Conservation (phyloP, 192 early-diverging fungal species). For the Coemansia sp. region DNA sequence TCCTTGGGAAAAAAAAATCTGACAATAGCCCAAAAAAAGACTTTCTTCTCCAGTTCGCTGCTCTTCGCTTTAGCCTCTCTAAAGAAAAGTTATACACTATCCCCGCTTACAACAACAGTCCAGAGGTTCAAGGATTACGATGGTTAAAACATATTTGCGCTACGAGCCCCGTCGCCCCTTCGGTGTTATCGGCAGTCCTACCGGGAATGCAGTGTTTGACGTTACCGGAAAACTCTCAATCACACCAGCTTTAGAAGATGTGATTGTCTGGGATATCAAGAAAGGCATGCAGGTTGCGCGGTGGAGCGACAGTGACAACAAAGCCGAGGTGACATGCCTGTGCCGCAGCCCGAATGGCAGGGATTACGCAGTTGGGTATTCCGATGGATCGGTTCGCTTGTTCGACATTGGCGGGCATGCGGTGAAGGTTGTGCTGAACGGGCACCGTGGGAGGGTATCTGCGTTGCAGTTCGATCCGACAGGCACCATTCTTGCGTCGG, state of each 20-base stretch:
- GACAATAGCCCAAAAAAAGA: neutral
- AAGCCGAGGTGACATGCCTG: conserved; percentile 83
- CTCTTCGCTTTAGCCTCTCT: too few relatives aligned
- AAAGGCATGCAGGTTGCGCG: conserved; percentile 70
- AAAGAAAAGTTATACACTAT: neutral
- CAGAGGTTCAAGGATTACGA: neutral
- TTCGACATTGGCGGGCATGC: conserved; percentile 66
- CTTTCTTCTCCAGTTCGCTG: too few relatives aligned
- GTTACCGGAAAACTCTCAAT: conserved; percentile 69
- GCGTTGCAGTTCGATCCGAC: conserved; percentile 76
- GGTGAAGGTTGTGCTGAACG: conserved; percentile 77
- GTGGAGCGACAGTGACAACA: conserved; percentile 83
- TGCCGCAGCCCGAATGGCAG: conserved; percentile 64
- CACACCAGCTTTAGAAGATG: conserved; percentile 79
- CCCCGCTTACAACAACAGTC: neutral
- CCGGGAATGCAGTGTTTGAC: conserved; percentile 72
- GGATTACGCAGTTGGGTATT: conserved; percentile 88
- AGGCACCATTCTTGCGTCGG: conserved; percentile 85
- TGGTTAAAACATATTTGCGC: conserved; percentile 69
- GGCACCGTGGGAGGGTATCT: conserved; percentile 85
- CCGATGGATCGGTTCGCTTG: conserved; percentile 89
- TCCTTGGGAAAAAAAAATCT: neutral
- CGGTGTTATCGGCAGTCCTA: conserved; percentile 75
- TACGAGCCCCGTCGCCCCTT: conserved; percentile 79
- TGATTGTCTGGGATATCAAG: conserved; percentile 83